These are phyloP conservation scores for Sporisorium reilianum DNA, from an alignment of 1,284 basidiomycete genomes.

Conservation along the genomic window DNA sequence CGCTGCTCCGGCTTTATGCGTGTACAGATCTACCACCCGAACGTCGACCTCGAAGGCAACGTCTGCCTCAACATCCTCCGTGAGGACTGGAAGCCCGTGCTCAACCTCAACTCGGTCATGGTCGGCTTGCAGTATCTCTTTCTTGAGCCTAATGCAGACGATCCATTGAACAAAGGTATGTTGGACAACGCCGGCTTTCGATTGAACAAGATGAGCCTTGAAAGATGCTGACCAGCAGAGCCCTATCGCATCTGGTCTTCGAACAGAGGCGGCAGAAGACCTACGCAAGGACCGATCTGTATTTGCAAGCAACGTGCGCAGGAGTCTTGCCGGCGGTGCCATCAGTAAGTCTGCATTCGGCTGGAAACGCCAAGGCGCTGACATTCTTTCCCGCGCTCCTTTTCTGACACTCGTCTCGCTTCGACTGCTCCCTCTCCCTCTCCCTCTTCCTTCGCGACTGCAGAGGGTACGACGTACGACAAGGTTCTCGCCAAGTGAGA, in stretches of 20 bases:
- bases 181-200: neutral
- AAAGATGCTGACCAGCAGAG: neutral
- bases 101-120: slow-evolving; percentile 96
- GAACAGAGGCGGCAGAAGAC: slow-evolving; percentile 68
- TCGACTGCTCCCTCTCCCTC: neutral
- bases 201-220: no score
- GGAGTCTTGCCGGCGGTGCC: slow-evolving; percentile 56
- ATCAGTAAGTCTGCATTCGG: slow-evolving; percentile 44
- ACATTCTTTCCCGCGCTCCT: no score
- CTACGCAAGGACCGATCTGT: slow-evolving; percentile 59
- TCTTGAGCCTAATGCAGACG: slow-evolving; percentile 97
- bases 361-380: no score
- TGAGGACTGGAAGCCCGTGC: slow-evolving; percentile 99
- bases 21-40: slow-evolving; percentile 94
- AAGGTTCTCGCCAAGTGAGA: slow-evolving; percentile 49
- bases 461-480: slow-evolving; percentile 64
- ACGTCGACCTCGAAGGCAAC: slow-evolving; percentile 96
- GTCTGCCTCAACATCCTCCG: slow-evolving; percentile 89
- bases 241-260: neutral
- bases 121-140: slow-evolving; percentile 98
- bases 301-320: slow-evolving; percentile 63
- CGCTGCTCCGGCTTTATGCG: neutral
- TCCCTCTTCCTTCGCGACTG: neutral
- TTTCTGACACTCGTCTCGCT: neutral
- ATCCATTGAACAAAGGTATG: slow-evolving; percentile 96